Percentiles rank a stretch among this genome's conserved stretches.
Conservation (phyloP, 805 yeast species). For the Metschnikowia rubicola region DNA sequence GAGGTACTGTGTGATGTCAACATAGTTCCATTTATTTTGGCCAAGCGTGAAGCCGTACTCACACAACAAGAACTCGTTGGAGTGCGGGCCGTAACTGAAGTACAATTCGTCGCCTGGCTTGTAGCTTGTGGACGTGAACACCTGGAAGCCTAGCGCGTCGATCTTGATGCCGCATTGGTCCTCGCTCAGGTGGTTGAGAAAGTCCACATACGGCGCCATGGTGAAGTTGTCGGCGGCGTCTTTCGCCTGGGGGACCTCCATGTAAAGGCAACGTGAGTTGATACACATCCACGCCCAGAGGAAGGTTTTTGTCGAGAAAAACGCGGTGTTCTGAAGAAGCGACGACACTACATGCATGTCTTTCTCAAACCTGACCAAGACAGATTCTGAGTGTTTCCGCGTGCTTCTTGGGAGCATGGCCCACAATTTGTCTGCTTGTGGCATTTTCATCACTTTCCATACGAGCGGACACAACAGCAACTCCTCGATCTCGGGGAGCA, state of each 20-base stretch:
- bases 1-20: conserved; percentile 57
- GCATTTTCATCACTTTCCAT: conserved; percentile 46
- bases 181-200: conserved; percentile 66
- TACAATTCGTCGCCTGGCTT: conserved; percentile 53
- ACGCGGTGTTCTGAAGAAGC: conserved; percentile 17
- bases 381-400: conserved; percentile 36
- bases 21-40: conserved; percentile 61
- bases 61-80: conserved; percentile 72
- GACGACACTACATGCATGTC: conserved; percentile 43
- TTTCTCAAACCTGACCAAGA: conserved; percentile 36
- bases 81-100: conserved; percentile 85
- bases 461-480: conserved; percentile 57
- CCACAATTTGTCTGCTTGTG: conserved; percentile 26
- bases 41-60: conserved; percentile 80
- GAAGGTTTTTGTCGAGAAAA: conserved; percentile 27
- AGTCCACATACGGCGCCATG: conserved; percentile 88
- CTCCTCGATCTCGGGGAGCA: conserved; percentile 57
- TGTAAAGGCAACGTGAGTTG: conserved; percentile 87
- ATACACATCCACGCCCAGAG: conserved; percentile 82
- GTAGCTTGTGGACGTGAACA: conserved; percentile 30
- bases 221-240: conserved; percentile 67
- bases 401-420: conserved; percentile 45
- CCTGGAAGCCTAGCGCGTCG: conserved; percentile 50
- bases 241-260: conserved; percentile 56
- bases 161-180: conserved; percentile 53